Evolutionary conservation across 2,329 filamentous ascomycete species (phyloP).

Genomic region (Xylaria sp.): DNA sequence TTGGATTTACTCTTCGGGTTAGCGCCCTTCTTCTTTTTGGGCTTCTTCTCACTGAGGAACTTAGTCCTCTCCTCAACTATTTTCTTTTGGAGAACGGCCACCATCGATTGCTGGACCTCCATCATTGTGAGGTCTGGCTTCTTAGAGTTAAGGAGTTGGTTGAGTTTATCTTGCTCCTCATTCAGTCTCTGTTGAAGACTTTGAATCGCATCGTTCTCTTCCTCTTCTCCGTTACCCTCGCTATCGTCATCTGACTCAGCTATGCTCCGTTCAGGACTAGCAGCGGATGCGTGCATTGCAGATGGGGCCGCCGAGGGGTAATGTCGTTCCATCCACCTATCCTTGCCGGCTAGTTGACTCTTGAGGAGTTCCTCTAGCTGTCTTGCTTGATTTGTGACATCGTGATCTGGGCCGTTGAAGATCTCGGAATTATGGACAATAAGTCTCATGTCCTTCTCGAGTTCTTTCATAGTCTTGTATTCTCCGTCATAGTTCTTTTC

Average conservation of each 20-base stretch:
- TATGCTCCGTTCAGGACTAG: constrained; percentile 73
- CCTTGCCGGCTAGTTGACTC: constrained; percentile 79
- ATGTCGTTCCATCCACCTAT: constrained; percentile 82
- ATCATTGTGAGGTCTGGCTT: constrained; percentile 64
- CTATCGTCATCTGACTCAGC: constrained; percentile 79
- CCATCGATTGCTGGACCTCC: constrained; percentile 68
- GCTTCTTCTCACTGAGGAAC: constrained; percentile 72
- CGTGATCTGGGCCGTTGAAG: constrained; percentile 83
- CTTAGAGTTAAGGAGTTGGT: constrained; percentile 62
- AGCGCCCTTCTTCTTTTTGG: constrained; percentile 91
- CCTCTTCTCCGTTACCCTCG: constrained; percentile 67
- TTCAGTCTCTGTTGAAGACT: constrained; percentile 63
- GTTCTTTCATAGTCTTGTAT: constrained; percentile 85
- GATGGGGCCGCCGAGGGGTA: constrained; percentile 60
- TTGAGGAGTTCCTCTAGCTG: constrained; percentile 81
- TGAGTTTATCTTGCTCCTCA: constrained; percentile 70
- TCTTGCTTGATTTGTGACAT: constrained; percentile 77
- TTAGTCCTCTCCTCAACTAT: constrained; percentile 78
- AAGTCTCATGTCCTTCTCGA: constrained; percentile 82
- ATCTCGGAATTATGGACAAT: constrained; percentile 92
- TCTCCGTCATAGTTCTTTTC: constrained; percentile 80
- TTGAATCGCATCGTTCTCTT: constrained; percentile 62
- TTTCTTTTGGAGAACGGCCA: constrained; percentile 74
- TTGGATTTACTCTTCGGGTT: constrained; percentile 65
- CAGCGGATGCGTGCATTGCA: constrained; percentile 65